phyloP scores from a whole-genome alignment of 2,329 filamentous ascomycete species.

The Leptographium wingfieldii region DNA sequence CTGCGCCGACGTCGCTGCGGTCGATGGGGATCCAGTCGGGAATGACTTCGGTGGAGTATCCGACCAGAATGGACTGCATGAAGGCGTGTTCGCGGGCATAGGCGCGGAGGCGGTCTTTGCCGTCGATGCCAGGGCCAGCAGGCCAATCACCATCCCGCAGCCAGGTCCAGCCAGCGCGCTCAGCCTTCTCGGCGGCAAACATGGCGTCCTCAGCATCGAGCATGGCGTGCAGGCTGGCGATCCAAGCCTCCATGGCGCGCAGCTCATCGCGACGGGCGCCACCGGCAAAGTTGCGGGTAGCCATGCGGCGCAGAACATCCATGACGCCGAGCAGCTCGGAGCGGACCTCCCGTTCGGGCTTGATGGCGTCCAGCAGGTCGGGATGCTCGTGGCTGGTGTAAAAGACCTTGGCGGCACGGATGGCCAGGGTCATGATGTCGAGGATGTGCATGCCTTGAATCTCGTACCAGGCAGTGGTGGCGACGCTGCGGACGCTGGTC shows the following conservation, averaged over 20 bases:
- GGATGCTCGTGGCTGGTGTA: conserved; percentile 88
- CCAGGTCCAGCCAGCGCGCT: conserved; percentile 71
- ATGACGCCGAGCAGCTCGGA: conserved; percentile 75
- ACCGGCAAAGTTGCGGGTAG: conserved; percentile 70
- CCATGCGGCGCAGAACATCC: conserved; percentile 86
- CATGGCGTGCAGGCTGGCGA: conserved; percentile 63
- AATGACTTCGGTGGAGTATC: conserved; percentile 34
- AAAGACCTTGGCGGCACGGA: conserved; percentile 88
- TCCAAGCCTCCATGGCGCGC: conserved; percentile 65
- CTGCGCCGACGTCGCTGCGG: conserved; percentile 12
- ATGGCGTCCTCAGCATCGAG: conserved; percentile 64
- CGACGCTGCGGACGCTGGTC: conserved; percentile 11
- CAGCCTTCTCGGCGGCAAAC: conserved; percentile 57
- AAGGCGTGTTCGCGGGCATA: conserved; percentile 72
- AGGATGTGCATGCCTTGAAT: conserved; percentile 85
- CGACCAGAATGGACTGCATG: conserved; percentile 52
- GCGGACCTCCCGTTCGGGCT: conserved; percentile 74
- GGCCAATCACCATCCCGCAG: conserved; percentile 60
- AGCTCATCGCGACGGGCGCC: conserved; percentile 72
- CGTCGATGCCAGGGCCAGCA: conserved; percentile 13
- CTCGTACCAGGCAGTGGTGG: conserved; percentile 55
- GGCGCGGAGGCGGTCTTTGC: conserved; percentile 35
- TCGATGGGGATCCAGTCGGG: conserved; percentile 56
- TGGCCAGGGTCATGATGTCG: conserved; percentile 88
- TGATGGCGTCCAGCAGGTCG: conserved; percentile 73